Base-by-base conservation (phyloP, 139 green algal species). In the Micractinium sp. region DNA sequence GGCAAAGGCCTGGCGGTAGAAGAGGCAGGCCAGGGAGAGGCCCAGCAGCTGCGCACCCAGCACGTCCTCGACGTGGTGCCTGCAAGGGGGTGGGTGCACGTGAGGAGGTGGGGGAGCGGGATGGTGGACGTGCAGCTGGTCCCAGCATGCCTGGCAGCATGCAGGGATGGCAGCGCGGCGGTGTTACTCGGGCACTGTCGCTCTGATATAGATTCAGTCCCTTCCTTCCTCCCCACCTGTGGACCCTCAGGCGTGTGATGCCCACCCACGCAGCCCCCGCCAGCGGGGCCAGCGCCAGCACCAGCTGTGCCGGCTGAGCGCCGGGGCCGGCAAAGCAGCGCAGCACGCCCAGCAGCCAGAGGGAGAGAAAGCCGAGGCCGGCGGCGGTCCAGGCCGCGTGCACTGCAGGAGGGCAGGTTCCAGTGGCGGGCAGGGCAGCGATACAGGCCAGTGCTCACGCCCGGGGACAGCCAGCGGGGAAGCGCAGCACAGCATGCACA, bases 361-460 rank as follows among this genome's bases (percentile, higher is more conserved):
- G 85, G 47, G 84, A 92, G 7, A 95, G 63, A 90, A 91, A 97
- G 36, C 87, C 93, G 85, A 97, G 81, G 25, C 93, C 93, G 2
- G 91, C 91, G 16, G 91, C 94, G 35, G 63, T 93, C 90, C 93
- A 95, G 22, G 93, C 93, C 1, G 88, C 91, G 89, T 97, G 95
- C 27, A 94, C 94, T 95, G 90, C 77, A 86, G 35, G 39, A 35
- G n/a, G 73, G 78, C 39, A 61, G 39, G 78, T n/a, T n/a, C n/a
- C n/a, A n/a, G n/a, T 33, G 38, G 39, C 5, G 7, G n/a, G 38
- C 76, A 35, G 7, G 25, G 66, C 66, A 29, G 25, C 3, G 66
- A 12, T 19, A 56, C n/a, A 35, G 74, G 13, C 74, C 39, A 38
- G 31, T 19, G 3, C 5, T 0, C 9, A 14, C 29, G 27, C 3